These are phyloP conservation scores for Chrysoporthe cubensis DNA, from an alignment of 2,329 filamentous ascomycete species.

Conservation along the genomic window DNA sequence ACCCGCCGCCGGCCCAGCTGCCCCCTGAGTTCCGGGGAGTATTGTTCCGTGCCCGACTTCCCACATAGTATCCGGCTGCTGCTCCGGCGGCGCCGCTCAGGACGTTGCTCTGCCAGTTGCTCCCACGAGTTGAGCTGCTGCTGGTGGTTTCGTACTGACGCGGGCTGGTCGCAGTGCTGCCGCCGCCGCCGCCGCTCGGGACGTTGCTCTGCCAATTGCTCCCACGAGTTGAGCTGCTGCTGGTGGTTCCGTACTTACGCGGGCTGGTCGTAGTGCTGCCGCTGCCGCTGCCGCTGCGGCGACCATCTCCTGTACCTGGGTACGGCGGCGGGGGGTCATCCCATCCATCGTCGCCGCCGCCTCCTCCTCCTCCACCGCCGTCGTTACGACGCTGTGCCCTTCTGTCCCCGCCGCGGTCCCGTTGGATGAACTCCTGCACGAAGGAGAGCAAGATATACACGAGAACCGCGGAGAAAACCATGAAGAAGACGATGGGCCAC, in stretches of 20 bases:
- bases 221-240: neutral
- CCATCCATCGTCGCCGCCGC: conserved; percentile 37
- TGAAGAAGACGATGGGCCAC: conserved; percentile 57
- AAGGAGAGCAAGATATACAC: conserved; percentile 66
- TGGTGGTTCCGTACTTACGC: conserved; percentile 3
- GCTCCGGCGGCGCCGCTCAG: conserved; percentile 71
- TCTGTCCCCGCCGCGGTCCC: conserved; percentile 44
- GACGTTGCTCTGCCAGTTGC: conserved; percentile 71
- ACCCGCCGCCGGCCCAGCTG: conserved; percentile 37
- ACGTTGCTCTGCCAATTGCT: too few species aligned
- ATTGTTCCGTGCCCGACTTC: conserved; percentile 49
- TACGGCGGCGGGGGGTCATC: conserved; percentile 60
- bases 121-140: conserved; percentile 31
- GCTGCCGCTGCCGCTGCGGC: neutral
- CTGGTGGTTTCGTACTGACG: too few species aligned
- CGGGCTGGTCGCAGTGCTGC: neutral
- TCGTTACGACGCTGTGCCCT: conserved; percentile 48
- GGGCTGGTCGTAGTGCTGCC: neutral
- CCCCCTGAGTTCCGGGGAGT: conserved; percentile 38
- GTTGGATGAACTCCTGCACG: conserved; percentile 39
- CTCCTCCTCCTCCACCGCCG: conserved; percentile 41
- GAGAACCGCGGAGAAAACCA: conserved; percentile 64
- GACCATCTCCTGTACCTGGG: conserved; percentile 43
- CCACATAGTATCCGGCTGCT: conserved; percentile 69
- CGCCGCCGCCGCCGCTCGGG: neutral